Conservation (phyloP, 306 rosid genomes). For the Casuarina cunninghamiana region DNA sequence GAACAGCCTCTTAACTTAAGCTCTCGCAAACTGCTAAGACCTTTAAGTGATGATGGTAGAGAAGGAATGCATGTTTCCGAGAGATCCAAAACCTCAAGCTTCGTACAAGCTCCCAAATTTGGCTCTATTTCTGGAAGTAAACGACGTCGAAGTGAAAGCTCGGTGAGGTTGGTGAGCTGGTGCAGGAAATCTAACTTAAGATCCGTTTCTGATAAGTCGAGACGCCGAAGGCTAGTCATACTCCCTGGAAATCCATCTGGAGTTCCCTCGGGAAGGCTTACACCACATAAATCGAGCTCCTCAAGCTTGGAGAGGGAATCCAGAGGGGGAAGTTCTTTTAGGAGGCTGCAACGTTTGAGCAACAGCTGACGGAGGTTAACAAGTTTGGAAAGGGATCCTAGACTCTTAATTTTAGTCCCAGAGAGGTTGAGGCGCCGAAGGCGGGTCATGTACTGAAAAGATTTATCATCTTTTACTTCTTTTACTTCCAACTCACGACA, state of each 20-base stretch:
- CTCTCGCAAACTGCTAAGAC: constrained; percentile 20
- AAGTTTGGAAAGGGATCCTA: constrained; percentile 19
- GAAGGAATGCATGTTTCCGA: constrained; percentile 16
- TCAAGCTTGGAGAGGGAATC: constrained; percentile 15
- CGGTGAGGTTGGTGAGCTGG: constrained; percentile 24
- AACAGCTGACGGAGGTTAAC: constrained; percentile 22
- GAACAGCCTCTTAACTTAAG: constrained; percentile 31
- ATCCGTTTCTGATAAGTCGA: constrained; percentile 32
- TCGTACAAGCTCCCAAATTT: background rate
- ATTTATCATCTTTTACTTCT: constrained; percentile 7
- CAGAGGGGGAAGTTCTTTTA: constrained; percentile 14
- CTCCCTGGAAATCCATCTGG: background rate
- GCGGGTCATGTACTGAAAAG: constrained; percentile 8
- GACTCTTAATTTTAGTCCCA: constrained; percentile 13
- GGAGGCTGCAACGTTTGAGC: constrained; percentile 19
- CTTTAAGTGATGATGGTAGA: constrained; percentile 9
- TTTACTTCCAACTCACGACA: background rate
- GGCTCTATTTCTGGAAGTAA: background rate
- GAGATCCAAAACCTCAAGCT: constrained; percentile 43
- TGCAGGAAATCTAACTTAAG: constrained; percentile 8
- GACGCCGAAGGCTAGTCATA: constrained; percentile 21
- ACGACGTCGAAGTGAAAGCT: constrained; percentile 28
- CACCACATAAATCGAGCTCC: constrained; percentile 29
- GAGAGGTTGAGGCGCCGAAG: constrained; percentile 34
- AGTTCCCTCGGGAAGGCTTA: background rate